Percentiles rank a stretch among this genome's conserved stretches.
Evolutionary conservation across 805 yeast genomes (phyloP).

Genomic region (Lipomyces orientalis): DNA sequence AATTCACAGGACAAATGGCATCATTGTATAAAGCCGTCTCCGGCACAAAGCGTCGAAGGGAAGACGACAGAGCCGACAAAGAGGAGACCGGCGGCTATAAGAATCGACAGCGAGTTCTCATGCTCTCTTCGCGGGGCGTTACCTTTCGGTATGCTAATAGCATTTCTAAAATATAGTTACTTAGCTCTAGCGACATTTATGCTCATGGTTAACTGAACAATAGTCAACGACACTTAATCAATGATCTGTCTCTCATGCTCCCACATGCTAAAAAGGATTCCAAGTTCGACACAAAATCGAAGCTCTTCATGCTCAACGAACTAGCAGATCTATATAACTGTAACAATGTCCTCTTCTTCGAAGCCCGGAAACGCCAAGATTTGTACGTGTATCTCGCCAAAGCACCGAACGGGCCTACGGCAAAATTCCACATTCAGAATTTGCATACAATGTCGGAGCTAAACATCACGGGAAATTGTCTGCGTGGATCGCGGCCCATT

Average conservation of each 20-base stretch:
- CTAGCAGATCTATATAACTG: conserved; percentile 97
- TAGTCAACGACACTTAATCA: conserved; percentile 92
- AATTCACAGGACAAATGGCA: conserved; percentile 56
- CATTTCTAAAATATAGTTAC: not conserved
- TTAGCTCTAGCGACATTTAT: too few relatives aligned
- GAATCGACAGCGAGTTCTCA: conserved; percentile 55
- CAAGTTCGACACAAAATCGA: conserved; percentile 90
- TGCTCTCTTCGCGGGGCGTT: conserved; percentile 93
- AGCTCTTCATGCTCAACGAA: conserved; percentile 86
- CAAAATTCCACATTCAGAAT: conserved; percentile 91
- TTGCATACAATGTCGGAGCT: conserved; percentile 94
- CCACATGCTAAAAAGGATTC: conserved; percentile 98
- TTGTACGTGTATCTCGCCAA: conserved; percentile 92
- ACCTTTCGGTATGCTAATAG: conserved; percentile 52
- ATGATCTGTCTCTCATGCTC: conserved; percentile 74
- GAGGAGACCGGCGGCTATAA: conserved; percentile 14
- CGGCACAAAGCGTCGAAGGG: conserved; percentile 52
- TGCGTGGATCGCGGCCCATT: conserved; percentile 93
- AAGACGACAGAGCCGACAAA: conserved; percentile 30
- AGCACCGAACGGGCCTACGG: conserved; percentile 97
- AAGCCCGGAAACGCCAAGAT: conserved; percentile 95
- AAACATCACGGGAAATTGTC: conserved; percentile 94
- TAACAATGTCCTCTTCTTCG: conserved; percentile 91
- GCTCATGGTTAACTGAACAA: not conserved
- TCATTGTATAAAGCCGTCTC: conserved; percentile 71